Conservation (phyloP, 805 yeast genomes). For the Monosporozyma servazzii region DNA sequence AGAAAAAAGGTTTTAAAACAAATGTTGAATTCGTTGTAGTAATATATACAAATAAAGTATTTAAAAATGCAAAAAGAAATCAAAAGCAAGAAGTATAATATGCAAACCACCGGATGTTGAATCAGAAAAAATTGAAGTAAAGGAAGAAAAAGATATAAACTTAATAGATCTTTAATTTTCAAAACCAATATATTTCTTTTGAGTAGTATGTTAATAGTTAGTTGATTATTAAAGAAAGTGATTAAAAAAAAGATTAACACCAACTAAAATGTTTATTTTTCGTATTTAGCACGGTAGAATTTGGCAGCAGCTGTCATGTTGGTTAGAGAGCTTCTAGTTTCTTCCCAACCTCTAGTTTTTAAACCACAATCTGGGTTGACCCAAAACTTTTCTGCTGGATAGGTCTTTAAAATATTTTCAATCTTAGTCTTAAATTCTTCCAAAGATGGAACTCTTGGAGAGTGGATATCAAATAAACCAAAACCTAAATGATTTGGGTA, state of each 20-base stretch:
- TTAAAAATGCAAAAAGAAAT: conserved; percentile 9
- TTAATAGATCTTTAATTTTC: neutral
- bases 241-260: conserved; percentile 1
- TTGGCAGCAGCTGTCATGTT: conserved; percentile 99
- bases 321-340: conserved; percentile 87
- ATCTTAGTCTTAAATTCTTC: conserved; percentile 93
- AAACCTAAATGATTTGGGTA: conserved; percentile 99
- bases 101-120: conserved; percentile 26
- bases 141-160: conserved; percentile 9
- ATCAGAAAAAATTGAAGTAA: conserved; percentile 15
- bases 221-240: conserved; percentile 2
- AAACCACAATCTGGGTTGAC: conserved; percentile 99
- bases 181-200: neutral
- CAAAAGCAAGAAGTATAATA: conserved; percentile 1
- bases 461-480: conserved; percentile 98
- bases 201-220: conserved; percentile 6
- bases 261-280: conserved; percentile 9
- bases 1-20: conserved; percentile 10
- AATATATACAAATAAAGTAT: conserved; percentile 9
- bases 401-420: conserved; percentile 87
- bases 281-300: conserved; percentile 67
- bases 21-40: conserved; percentile 31
- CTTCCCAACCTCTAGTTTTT: conserved; percentile 99
- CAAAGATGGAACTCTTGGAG: conserved; percentile 98
- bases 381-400: conserved; percentile 98